Evolutionary conservation across 345 rosid species (phyloP).

Genomic region (Melaleuca alternifolia): DNA sequence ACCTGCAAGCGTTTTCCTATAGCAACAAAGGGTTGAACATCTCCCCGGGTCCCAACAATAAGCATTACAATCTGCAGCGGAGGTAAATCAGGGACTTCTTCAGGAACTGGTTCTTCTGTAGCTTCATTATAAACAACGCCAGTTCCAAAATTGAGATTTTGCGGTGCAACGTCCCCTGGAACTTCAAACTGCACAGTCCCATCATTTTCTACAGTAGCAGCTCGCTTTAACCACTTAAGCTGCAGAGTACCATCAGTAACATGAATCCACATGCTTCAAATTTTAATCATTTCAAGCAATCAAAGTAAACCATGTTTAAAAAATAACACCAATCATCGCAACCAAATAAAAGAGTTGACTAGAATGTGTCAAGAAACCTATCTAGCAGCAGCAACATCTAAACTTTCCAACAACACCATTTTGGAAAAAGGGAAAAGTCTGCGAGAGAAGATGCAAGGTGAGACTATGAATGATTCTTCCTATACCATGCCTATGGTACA

Average conservation of each 20-base stretch:
- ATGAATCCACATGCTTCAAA: neutral
- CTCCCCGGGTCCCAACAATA: constrained; percentile 61
- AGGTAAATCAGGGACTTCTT: constrained; percentile 14
- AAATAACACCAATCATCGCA: neutral
- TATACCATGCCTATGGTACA: neutral
- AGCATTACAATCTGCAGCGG: constrained; percentile 52
- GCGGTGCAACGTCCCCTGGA: constrained; percentile 24
- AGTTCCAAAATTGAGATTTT: constrained; percentile 13
- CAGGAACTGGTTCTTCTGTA: constrained; percentile 12
- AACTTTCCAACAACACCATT: neutral
- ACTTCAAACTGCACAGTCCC: constrained; percentile 49
- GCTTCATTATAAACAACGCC: constrained; percentile 10
- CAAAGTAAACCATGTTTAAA: neutral
- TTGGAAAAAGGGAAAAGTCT: neutral
- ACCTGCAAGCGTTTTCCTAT: constrained; percentile 60
- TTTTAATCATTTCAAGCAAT: neutral
- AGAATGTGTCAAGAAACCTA: neutral
- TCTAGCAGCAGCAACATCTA: neutral
- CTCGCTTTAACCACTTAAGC: constrained; percentile 36
- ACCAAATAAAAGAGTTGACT: neutral
- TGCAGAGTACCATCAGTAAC: constrained; percentile 5
- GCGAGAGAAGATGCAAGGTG: neutral
- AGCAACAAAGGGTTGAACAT: constrained; percentile 62
- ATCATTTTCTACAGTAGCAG: constrained; percentile 29
- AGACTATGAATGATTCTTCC: neutral